These are phyloP conservation scores for Backusella tuberculispora DNA, from an alignment of 192 early-diverging fungal species.

Conservation along the genomic window DNA sequence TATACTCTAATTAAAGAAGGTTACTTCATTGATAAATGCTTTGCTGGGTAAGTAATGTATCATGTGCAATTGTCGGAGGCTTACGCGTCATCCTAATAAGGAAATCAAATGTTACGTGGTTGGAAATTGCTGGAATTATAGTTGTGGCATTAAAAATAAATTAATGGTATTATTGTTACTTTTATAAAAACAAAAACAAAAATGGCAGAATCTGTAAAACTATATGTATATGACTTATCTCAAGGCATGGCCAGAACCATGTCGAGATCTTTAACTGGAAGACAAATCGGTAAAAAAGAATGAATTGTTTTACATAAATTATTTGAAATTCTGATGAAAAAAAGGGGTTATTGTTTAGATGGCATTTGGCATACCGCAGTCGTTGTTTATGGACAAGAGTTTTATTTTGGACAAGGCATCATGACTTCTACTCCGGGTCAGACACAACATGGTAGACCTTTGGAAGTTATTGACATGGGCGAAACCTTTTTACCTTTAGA, in stretches of 20 bases:
- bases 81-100: no score
- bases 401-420: constrained; percentile 83
- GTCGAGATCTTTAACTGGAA: constrained; percentile 65
- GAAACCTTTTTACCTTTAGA: constrained; percentile 73
- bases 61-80: no score
- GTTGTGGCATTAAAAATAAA: no score
- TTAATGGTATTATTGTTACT: no score
- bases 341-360: constrained; percentile 33
- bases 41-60: no score
- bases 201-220: constrained; percentile 43
- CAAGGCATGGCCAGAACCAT: constrained; percentile 77
- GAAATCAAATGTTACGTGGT: no score
- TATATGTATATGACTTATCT: constrained; percentile 68
- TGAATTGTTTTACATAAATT: no score
- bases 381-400: constrained; percentile 76
- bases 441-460: constrained; percentile 68
- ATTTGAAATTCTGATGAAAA: neutral
- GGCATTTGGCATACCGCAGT: constrained; percentile 81
- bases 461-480: constrained; percentile 77
- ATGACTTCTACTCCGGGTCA: constrained; percentile 44
- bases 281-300: constrained; percentile 60
- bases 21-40: no score
- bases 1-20: no score
- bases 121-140: no score
- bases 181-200: neutral